Conservation (phyloP, 2,329 filamentous ascomycete species). For the Exophiala mesophila region DNA sequence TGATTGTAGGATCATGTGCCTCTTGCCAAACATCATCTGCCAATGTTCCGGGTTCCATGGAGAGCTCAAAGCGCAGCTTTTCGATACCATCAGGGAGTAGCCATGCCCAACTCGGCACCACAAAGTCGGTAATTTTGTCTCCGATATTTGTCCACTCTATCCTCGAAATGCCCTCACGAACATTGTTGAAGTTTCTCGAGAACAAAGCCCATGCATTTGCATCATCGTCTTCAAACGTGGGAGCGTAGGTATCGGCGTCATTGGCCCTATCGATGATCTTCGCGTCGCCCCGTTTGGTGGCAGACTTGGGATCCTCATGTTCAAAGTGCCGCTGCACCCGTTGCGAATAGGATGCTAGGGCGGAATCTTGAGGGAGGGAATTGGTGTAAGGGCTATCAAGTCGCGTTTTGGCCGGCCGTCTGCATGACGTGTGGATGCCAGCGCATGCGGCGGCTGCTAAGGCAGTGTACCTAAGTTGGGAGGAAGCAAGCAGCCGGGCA, state of each 20-base stretch:
- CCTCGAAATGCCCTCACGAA: constrained; percentile 37
- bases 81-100: constrained; percentile 68
- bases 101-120: constrained; percentile 79
- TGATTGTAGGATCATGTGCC: constrained; percentile 73
- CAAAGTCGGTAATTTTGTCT: constrained; percentile 59
- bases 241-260: constrained; percentile 18
- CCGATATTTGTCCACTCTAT: constrained; percentile 42
- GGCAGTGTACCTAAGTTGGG: constrained; percentile 13
- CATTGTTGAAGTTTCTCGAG: constrained; percentile 41
- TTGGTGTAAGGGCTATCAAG: constrained; percentile 19
- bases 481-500: constrained; percentile 19
- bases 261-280: constrained; percentile 15
- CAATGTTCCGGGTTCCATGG: constrained; percentile 79
- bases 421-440: constrained; percentile 14
- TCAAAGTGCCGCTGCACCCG: constrained; percentile 15
- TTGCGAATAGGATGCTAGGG: constrained; percentile 10
- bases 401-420: constrained; percentile 5
- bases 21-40: constrained; percentile 93
- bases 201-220: constrained; percentile 47
- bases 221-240: constrained; percentile 27
- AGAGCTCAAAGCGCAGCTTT: constrained; percentile 83
- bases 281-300: constrained; percentile 15
- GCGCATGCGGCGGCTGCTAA: constrained; percentile 16
- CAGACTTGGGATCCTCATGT: constrained; percentile 11
- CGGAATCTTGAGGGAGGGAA: constrained; percentile 12